These are phyloP conservation scores for Mortierella sp. DNA, from an alignment of 371 early-diverging fungal species.

Conservation along the genomic window DNA sequence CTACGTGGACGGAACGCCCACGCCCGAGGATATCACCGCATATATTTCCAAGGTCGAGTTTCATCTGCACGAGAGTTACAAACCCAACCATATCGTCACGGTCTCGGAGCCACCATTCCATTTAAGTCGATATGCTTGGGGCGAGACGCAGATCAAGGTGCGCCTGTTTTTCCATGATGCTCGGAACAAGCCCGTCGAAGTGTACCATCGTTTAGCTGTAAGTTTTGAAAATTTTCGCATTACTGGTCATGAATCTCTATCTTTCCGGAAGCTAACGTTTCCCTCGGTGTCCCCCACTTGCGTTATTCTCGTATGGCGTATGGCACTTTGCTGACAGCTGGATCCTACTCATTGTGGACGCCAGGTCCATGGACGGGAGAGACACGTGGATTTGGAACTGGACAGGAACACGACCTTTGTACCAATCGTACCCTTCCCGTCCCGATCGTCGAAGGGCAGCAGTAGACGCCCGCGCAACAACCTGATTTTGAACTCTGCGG, in stretches of 20 bases:
- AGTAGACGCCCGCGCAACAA: constrained; percentile 23
- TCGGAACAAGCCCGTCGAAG: constrained; percentile 86
- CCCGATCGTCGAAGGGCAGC: constrained; percentile 21
- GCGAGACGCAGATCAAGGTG: constrained; percentile 91
- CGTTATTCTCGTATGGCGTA: too few relatives aligned
- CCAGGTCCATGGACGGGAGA: constrained; percentile 79
- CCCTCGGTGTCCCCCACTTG: too few relatives aligned
- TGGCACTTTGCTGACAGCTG: constrained; percentile 67
- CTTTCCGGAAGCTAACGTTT: too few relatives aligned
- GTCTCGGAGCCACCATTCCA: constrained; percentile 84
- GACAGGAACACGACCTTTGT: constrained; percentile 84
- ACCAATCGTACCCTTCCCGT: constrained; percentile 25
- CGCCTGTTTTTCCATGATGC: constrained; percentile 80
- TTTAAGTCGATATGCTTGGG: constrained; percentile 91
- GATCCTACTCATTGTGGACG: constrained; percentile 78
- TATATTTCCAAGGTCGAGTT: constrained; percentile 88
- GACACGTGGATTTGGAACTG: constrained; percentile 83
- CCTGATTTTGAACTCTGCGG: constrained; percentile 27
- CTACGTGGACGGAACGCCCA: constrained; percentile 76
- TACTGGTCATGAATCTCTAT: neutral
- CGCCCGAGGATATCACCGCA: constrained; percentile 63
- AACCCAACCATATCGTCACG: constrained; percentile 89
- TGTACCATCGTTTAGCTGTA: constrained; percentile 87
- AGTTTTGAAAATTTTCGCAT: neutral
- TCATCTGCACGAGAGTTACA: constrained; percentile 90